A percentile compares a stretch with the other conserved stretches of the same genome.
These are phyloP conservation scores for Fragilariopsis cylindrus DNA, from an alignment of 108 stramenopile species.

Conservation along the genomic window DNA sequence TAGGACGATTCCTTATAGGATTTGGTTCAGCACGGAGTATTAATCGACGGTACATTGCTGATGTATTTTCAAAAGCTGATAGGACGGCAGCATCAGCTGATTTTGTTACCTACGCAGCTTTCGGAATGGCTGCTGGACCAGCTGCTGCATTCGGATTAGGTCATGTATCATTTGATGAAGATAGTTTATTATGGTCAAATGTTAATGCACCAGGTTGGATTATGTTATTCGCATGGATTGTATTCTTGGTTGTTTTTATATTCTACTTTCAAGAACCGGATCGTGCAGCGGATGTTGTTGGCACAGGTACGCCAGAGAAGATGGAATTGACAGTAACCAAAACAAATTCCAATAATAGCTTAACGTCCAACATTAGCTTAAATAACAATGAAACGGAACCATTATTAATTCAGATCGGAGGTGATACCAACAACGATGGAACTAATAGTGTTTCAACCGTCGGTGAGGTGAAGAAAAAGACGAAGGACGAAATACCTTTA, in stretches of 20 bases:
- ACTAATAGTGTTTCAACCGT: background rate
- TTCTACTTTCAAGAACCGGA: constrained; percentile 79
- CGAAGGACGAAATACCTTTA: constrained; percentile 19
- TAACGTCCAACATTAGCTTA: background rate
- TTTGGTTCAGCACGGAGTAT: constrained; percentile 87
- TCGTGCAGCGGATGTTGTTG: constrained; percentile 28
- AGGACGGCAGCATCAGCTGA: constrained; percentile 84
- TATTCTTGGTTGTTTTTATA: constrained; percentile 52
- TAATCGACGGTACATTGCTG: constrained; percentile 93
- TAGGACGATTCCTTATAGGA: constrained; percentile 86
- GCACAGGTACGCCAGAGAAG: background rate
- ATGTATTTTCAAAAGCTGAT: constrained; percentile 65
- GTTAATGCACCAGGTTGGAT: constrained; percentile 81
- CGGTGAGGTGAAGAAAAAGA: too few species aligned
- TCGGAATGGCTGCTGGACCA: constrained; percentile 91
- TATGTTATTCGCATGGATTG: constrained; percentile 73
- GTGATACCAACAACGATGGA: background rate
- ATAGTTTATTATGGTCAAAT: constrained; percentile 22
- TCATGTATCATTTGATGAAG: background rate
- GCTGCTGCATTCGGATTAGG: constrained; percentile 22
- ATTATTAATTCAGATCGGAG: background rate
- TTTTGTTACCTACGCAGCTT: constrained; percentile 82
- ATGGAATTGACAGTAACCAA: background rate
- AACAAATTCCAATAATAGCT: background rate
- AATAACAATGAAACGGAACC: constrained; percentile 1